Conservation (phyloP, 352 stramenopile genomes). For the Globisporangium irregulare region DNA sequence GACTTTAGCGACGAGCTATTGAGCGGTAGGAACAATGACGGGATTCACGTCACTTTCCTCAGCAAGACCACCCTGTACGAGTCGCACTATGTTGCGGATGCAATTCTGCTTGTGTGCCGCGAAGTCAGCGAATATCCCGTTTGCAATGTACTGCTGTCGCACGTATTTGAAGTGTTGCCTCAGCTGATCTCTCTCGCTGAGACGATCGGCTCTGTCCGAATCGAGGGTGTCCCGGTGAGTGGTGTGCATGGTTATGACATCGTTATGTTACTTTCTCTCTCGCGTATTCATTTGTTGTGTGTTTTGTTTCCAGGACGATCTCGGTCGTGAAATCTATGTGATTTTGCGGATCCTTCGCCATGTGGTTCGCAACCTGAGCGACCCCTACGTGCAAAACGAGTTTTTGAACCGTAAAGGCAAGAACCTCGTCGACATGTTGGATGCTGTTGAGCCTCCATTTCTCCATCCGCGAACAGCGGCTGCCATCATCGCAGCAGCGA, state of each 20-base stretch:
- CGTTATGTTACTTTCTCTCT: neutral
- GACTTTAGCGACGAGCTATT: slow-evolving; percentile 10
- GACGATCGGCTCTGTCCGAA: slow-evolving; percentile 54
- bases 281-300: slow-evolving; percentile 4
- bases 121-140: slow-evolving; percentile 52
- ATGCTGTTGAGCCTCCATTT: slow-evolving; percentile 58
- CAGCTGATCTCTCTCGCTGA: slow-evolving; percentile 52
- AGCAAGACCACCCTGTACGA: slow-evolving; percentile 60
- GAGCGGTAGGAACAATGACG: slow-evolving; percentile 30
- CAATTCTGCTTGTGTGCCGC: slow-evolving; percentile 58
- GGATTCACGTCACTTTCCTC: slow-evolving; percentile 68
- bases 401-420: slow-evolving; percentile 39
- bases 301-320: slow-evolving; percentile 39
- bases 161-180: slow-evolving; percentile 60
- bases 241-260: neutral
- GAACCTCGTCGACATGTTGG: slow-evolving; percentile 51
- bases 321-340: slow-evolving; percentile 73
- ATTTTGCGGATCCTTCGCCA: slow-evolving; percentile 60
- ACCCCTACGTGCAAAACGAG: slow-evolving; percentile 43
- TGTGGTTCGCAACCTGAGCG: slow-evolving; percentile 53
- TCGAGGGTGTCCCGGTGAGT: slow-evolving; percentile 72
- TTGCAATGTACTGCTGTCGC: slow-evolving; percentile 44
- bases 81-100: slow-evolving; percentile 61
- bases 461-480: slow-evolving; percentile 56
- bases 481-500: slow-evolving; percentile 50